phyloP scores from a whole-genome alignment of 169 alveolate genomes.

The Cystoisospora suis region DNA sequence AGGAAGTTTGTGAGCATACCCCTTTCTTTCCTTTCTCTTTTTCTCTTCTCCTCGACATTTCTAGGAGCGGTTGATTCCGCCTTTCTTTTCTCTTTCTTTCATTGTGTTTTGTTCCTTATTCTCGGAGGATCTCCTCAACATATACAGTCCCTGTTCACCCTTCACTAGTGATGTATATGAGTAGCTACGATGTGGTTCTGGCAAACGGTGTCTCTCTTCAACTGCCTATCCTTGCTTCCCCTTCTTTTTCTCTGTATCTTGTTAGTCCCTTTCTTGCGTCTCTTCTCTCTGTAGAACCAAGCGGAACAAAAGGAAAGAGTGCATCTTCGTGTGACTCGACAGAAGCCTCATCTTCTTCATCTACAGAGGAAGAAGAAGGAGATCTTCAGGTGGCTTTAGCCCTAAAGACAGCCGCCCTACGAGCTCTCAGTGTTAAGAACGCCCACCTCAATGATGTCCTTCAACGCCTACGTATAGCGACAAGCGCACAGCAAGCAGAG shows the following conservation, averaged over 20 bases:
- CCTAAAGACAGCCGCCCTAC: slow-evolving; percentile 3
- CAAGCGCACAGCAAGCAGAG: not conserved
- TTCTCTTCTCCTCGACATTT: not conserved
- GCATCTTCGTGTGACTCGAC: not conserved
- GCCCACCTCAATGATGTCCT: slow-evolving; percentile 17
- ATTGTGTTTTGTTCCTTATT: not conserved
- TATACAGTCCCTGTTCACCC: too few relatives aligned
- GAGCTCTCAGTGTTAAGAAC: slow-evolving; percentile 9
- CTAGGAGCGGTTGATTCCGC: not conserved
- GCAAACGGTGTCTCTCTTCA: not conserved
- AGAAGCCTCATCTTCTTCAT: too few relatives aligned
- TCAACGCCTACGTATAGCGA: not conserved
- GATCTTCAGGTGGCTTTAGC: not conserved
- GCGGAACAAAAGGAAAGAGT: not conserved
- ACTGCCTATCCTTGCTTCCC: not conserved
- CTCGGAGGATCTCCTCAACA: too few relatives aligned
- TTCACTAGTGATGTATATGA: too few relatives aligned
- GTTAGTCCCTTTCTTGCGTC: not conserved
- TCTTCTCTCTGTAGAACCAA: not conserved
- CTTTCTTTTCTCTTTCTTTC: not conserved
- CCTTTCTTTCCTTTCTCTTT: not conserved
- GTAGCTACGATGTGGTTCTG: too few relatives aligned
- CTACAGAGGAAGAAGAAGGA: too few relatives aligned
- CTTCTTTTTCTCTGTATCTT: not conserved
- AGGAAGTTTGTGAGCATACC: not conserved